Percentiles rank a stretch among this genome's conserved stretches.
Conservation (phyloP, 2,329 filamentous ascomycete genomes). For the Macrophomina tecta region DNA sequence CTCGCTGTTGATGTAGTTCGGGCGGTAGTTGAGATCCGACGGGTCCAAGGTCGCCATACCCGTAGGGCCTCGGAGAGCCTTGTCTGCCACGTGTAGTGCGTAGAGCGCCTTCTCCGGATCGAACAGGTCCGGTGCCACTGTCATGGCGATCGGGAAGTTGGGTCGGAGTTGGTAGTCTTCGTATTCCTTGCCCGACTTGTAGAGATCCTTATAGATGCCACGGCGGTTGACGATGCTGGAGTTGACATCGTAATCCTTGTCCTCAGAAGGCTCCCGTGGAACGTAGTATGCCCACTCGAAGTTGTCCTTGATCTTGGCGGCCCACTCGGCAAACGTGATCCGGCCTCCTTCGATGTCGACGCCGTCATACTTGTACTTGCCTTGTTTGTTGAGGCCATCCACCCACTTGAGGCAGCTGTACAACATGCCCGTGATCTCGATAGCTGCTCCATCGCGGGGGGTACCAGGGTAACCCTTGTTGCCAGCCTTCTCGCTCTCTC, state of each 20-base stretch:
- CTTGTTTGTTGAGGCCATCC: conserved; percentile 67
- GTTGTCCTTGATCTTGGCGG: conserved; percentile 76
- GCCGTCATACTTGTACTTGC: conserved; percentile 73
- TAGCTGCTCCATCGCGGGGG: conserved; percentile 91
- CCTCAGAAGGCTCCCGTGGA: conserved; percentile 71
- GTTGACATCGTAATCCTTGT: conserved; percentile 81
- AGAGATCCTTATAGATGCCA: conserved; percentile 98
- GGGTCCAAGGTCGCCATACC: conserved; percentile 98
- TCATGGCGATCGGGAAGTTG: conserved; percentile 96
- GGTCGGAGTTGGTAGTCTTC: conserved; percentile 96
- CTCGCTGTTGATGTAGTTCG: conserved; percentile 93
- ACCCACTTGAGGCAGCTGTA: conserved; percentile 92
- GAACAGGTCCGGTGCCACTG: conserved; percentile 88
- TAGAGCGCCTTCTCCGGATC: conserved; percentile 76
- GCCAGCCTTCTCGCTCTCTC: conserved; percentile 88
- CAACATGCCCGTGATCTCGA: conserved; percentile 92
- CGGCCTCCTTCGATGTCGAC: conserved; percentile 70
- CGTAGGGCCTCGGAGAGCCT: conserved; percentile 79
- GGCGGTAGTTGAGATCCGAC: conserved; percentile 87
- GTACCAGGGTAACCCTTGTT: conserved; percentile 95
- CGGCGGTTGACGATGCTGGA: conserved; percentile 80
- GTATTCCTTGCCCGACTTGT: conserved; percentile 91
- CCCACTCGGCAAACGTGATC: conserved; percentile 81
- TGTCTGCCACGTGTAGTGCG: conserved; percentile 81
- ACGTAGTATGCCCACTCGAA: conserved; percentile 95